phyloP scores from a whole-genome alignment of 176 grass and related monocot species.

The Saccharum officinarum region DNA sequence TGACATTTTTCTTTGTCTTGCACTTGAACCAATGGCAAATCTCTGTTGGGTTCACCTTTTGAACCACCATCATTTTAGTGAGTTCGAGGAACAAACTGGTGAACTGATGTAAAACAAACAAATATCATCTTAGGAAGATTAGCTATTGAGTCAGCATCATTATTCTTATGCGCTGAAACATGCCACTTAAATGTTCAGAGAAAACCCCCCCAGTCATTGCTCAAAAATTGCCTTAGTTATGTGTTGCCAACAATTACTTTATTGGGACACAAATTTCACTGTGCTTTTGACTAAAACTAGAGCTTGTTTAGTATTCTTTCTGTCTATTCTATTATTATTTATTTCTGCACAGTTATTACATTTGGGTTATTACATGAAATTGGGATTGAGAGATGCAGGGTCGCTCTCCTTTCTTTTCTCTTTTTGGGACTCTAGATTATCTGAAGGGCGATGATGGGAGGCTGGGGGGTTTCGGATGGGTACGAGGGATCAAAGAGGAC shows the following conservation, averaged over 20 bases:
- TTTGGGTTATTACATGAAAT: slow-evolving; percentile 66
- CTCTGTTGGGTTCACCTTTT: background rate
- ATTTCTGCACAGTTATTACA: slow-evolving; percentile 25
- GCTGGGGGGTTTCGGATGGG: slow-evolving; percentile 91
- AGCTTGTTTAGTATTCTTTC: background rate
- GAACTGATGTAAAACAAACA: background rate
- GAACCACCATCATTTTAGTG: background rate
- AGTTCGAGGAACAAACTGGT: background rate
- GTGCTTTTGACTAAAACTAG: background rate
- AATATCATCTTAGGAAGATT: background rate
- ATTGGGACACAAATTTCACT: background rate
- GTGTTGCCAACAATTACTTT: background rate
- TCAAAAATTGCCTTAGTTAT: background rate
- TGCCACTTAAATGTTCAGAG: background rate
- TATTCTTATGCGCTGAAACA: background rate
- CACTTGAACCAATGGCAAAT: slow-evolving; percentile 30
- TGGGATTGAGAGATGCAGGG: slow-evolving; percentile 91
- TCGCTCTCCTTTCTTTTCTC: slow-evolving; percentile 64
- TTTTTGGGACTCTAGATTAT: slow-evolving; percentile 69
- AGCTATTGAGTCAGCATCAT: background rate
- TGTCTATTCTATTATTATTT: slow-evolving; percentile 10
- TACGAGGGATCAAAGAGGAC: slow-evolving; percentile 96
- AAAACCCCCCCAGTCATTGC: background rate
- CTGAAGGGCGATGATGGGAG: slow-evolving; percentile 91
- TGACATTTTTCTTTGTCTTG: slow-evolving; percentile 35